Percentiles rank a stretch among this genome's conserved stretches.
Conservation (phyloP, 2,329 filamentous ascomycete species). For the Juglanconis juglandina region DNA sequence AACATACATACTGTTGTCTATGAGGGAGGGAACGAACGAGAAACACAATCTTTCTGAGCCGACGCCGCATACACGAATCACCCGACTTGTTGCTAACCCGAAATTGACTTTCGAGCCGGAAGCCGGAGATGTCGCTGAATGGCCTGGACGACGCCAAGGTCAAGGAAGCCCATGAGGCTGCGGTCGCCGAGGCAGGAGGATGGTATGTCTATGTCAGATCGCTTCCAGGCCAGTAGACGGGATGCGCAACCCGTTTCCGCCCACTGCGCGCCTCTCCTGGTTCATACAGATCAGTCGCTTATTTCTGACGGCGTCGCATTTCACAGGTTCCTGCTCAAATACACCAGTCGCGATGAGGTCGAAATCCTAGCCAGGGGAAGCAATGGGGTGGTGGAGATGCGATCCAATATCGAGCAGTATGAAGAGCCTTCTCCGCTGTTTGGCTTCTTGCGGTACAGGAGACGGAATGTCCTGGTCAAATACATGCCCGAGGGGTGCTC, state of each 20-base stretch:
- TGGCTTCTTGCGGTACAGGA: conserved; percentile 84
- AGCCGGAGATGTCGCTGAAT: conserved; percentile 80
- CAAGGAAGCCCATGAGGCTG: conserved; percentile 78
- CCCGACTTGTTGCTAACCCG: background rate
- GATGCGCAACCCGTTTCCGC: background rate
- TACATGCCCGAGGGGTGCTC: conserved; percentile 90
- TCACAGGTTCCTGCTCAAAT: conserved; percentile 88
- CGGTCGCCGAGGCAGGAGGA: conserved; percentile 80
- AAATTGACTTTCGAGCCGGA: background rate
- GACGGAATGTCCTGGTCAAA: conserved; percentile 87
- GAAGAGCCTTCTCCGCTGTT: conserved; percentile 85
- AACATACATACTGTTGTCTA: background rate
- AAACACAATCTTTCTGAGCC: background rate
- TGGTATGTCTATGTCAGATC: conserved; percentile 62
- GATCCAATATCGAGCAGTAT: conserved; percentile 72
- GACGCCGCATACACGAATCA: background rate
- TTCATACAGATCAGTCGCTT: conserved; percentile 7
- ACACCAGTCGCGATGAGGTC: conserved; percentile 83
- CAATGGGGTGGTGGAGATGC: conserved; percentile 80
- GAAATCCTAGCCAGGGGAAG: conserved; percentile 72
- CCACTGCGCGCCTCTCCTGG: background rate
- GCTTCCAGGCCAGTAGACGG: conserved; percentile 1
- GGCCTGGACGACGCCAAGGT: conserved; percentile 80
- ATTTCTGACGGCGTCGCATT: background rate
- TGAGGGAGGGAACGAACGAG: background rate